Conservation (phyloP, 129 eudicot species). For the Flaveria ramosissima region DNA sequence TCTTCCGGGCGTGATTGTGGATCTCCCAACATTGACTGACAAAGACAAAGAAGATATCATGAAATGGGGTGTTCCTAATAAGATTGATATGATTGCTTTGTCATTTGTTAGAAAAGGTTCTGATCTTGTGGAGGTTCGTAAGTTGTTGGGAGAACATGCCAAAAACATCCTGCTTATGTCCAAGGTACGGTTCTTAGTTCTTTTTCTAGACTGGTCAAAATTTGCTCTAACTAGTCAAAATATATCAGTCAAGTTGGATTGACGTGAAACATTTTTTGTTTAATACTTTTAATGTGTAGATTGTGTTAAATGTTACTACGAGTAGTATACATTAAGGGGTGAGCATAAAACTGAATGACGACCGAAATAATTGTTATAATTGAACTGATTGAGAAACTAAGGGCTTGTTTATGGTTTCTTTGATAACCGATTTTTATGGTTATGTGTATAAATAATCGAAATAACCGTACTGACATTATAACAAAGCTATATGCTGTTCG, state of each 20-base stretch:
- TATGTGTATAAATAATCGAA: neutral
- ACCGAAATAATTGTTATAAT: too few species aligned
- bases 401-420: too few species aligned
- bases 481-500: too few species aligned
- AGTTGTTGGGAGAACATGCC: conserved; percentile 58
- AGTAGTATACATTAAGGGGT: neutral
- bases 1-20: conserved; percentile 76
- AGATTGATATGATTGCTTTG: conserved; percentile 66
- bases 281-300: neutral
- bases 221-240: neutral
- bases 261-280: neutral
- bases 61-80: conserved; percentile 76
- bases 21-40: conserved; percentile 67
- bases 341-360: too few species aligned
- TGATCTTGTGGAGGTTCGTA: conserved; percentile 68
- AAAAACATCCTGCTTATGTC: conserved; percentile 72
- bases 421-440: neutral
- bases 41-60: conserved; percentile 72
- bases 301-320: too few species aligned
- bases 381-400: too few species aligned
- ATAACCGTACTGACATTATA: too few species aligned
- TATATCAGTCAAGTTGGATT: neutral
- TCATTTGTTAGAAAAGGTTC: conserved; percentile 74
- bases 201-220: neutral
- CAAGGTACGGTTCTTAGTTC: conserved; percentile 41